Evolutionary conservation across 768 basidiomycete genomes (phyloP).

Genomic region (Suillus ampliporus): DNA sequence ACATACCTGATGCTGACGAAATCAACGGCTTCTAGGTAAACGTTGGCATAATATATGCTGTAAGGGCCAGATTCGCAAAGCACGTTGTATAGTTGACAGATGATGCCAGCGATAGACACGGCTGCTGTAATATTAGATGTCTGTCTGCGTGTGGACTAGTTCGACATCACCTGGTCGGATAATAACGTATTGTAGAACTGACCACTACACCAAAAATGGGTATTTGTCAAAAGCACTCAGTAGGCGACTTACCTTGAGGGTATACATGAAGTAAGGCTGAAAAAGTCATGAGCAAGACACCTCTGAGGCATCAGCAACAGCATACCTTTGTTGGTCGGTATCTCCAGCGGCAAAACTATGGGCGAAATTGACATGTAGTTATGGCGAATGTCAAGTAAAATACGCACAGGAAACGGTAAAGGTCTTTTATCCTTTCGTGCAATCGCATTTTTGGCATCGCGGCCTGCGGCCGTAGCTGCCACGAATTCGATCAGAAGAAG

Average conservation of each 20-base stretch:
- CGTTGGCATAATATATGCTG: constrained; percentile 63
- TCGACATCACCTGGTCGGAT: constrained; percentile 55
- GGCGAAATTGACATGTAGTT: constrained; percentile 3
- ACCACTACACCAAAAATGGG: constrained; percentile 58
- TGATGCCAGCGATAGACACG: constrained; percentile 73
- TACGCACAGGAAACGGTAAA: constrained; percentile 70
- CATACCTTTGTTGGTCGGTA: constrained; percentile 80
- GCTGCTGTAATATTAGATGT: constrained; percentile 11
- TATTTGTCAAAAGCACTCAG: background rate
- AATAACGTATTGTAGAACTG: constrained; percentile 88
- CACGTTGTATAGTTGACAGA: constrained; percentile 71
- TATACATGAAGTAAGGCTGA: constrained; percentile 88
- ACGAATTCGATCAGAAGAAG: constrained; percentile 87
- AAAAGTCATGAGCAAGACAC: constrained; percentile 5
- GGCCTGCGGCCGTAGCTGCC: constrained; percentile 66
- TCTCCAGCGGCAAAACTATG: constrained; percentile 80
- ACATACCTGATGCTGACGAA: constrained; percentile 81
- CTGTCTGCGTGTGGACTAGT: background rate
- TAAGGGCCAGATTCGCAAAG: constrained; percentile 71
- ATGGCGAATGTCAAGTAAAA: constrained; percentile 18
- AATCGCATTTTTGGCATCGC: constrained; percentile 70
- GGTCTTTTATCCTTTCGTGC: constrained; percentile 78
- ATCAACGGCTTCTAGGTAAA: constrained; percentile 75
- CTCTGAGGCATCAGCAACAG: background rate
- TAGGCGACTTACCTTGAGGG: constrained; percentile 65